A percentile compares a stretch with the other conserved stretches of the same genome.
These are phyloP conservation scores for Camelina sativa DNA, from an alignment of 345 rosid genomes.

Conservation along the genomic window DNA sequence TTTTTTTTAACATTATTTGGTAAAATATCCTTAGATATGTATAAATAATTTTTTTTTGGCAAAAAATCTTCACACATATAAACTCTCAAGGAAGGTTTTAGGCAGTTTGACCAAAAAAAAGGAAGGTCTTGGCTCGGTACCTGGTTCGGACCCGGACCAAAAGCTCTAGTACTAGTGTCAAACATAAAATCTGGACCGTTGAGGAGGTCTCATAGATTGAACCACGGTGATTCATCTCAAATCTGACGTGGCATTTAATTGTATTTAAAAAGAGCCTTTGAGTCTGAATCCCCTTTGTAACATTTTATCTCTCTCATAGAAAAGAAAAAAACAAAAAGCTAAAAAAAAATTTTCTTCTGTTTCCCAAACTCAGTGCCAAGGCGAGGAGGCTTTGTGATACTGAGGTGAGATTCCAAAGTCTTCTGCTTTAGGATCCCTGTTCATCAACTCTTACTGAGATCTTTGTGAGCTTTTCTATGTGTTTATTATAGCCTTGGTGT, in stretches of 20 bases:
- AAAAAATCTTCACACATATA: too few species aligned
- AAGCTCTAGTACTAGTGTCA: conserved; percentile 5
- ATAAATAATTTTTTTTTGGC: too few species aligned
- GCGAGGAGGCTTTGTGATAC: conserved; percentile 18
- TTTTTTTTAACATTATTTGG: too few species aligned
- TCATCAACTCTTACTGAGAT: background rate
- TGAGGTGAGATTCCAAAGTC: conserved; percentile 42
- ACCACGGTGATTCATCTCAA: background rate
- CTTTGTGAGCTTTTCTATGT: background rate
- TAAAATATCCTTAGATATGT: too few species aligned
- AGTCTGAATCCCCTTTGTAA: conserved; percentile 40
- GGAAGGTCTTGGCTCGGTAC: background rate
- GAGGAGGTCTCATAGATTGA: conserved; percentile 4
- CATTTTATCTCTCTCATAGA: conserved; percentile 67
- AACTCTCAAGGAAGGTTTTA: too few species aligned
- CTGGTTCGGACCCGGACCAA: background rate
- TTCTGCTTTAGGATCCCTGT: conserved; percentile 21
- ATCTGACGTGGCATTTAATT: conserved; percentile 62
- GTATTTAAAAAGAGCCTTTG: conserved; percentile 64
- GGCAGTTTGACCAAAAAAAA: too few species aligned
- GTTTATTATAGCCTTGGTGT: conserved; percentile 15
- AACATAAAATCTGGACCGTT: conserved; percentile 22
- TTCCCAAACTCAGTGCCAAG: conserved; percentile 39
- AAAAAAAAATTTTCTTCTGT: conserved; percentile 32
- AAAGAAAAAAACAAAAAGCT: conserved; percentile 16